Evolutionary conservation across 768 basidiomycete species (phyloP).

Genomic region (Infundibulicybe gibba): DNA sequence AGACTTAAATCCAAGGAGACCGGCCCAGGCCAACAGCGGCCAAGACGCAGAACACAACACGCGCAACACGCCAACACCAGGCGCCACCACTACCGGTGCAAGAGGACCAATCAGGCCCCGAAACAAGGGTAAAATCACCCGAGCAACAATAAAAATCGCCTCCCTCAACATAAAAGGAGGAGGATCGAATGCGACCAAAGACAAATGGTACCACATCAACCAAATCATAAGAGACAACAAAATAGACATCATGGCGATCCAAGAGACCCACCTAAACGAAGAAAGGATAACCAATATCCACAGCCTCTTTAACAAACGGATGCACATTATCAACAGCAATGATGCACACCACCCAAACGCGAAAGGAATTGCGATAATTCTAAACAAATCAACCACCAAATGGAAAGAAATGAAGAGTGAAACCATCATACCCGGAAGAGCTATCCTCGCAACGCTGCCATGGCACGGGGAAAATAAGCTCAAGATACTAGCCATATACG

Average conservation of each 20-base stretch:
- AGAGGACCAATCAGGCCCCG: no score
- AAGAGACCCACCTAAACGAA: conserved; percentile 26
- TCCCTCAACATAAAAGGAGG: conserved; percentile 21
- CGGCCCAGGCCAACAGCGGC: neutral
- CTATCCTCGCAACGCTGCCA: conserved; percentile 8
- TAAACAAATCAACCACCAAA: conserved; percentile 24
- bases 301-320: neutral
- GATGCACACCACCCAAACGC: conserved; percentile 12
- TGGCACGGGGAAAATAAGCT: conserved; percentile 17
- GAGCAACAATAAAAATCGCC: conserved; percentile 11
- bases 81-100: no score
- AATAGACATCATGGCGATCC: conserved; percentile 23
- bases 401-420: conserved; percentile 5
- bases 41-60: no score
- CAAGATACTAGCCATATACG: conserved; percentile 27
- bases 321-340: conserved; percentile 14
- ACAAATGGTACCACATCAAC: conserved; percentile 22
- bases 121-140: no score
- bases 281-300: conserved; percentile 5
- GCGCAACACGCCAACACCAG: no score
- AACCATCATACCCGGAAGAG: conserved; percentile 23
- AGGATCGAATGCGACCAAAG: neutral
- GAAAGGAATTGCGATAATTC: conserved; percentile 26
- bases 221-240: conserved; percentile 17
- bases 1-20: neutral